These are phyloP conservation scores for Piromyces finnis DNA, from an alignment of 192 early-diverging fungal species.

Conservation along the genomic window DNA sequence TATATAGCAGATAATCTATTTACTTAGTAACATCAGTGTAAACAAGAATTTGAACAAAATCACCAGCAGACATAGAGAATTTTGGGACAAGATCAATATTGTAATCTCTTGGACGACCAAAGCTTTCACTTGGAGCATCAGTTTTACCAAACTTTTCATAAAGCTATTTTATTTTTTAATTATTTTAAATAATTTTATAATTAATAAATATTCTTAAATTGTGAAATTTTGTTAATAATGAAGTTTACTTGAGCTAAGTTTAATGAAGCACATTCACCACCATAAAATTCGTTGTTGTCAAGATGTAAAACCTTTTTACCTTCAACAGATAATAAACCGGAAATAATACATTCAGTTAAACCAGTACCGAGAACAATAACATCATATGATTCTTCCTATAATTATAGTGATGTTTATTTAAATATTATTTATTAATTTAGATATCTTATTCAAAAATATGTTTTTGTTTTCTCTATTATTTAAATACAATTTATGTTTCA, in stretches of 20 bases:
- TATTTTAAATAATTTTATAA: background rate
- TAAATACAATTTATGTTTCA: too few species aligned
- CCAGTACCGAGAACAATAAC: conserved; percentile 78
- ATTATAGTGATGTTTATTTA: too few species aligned
- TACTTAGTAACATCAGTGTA: conserved; percentile 85
- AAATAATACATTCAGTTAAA: conserved; percentile 77
- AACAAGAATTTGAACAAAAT: conserved; percentile 88
- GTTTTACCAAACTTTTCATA: conserved; percentile 50
- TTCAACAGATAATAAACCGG: conserved; percentile 69
- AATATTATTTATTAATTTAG: too few species aligned
- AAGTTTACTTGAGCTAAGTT: conserved; percentile 86
- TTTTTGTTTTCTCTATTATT: too few species aligned
- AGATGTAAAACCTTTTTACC: conserved; percentile 86
- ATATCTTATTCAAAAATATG: too few species aligned
- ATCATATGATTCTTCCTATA: conserved; percentile 73
- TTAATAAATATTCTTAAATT: too few species aligned
- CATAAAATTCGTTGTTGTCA: conserved; percentile 95
- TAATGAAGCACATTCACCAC: conserved; percentile 85
- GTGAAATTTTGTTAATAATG: too few species aligned
- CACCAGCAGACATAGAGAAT: conserved; percentile 98
- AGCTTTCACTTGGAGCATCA: background rate
- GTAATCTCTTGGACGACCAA: conserved; percentile 38
- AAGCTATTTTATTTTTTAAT: conserved; percentile 16
- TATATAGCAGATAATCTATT: background rate
- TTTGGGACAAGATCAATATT: conserved; percentile 98